Evolutionary conservation across 805 yeast species (phyloP).

Genomic region (Yamadazyma nakazawae): DNA sequence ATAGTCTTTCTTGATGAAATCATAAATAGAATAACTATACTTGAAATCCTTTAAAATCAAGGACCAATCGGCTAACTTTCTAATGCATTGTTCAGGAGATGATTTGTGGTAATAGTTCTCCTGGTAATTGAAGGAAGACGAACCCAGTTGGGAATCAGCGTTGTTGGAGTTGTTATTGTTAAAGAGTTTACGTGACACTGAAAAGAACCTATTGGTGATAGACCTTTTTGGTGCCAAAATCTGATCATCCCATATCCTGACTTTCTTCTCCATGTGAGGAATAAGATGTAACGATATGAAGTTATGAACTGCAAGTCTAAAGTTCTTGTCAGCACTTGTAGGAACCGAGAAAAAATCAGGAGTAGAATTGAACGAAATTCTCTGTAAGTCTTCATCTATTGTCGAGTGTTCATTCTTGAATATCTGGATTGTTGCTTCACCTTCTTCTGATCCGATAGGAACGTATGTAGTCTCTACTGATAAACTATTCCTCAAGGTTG

Average conservation of each 20-base stretch:
- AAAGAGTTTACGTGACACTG: constrained; percentile 59
- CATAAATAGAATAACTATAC: constrained; percentile 80
- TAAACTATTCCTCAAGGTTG: constrained; percentile 22
- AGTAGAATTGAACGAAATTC: constrained; percentile 23
- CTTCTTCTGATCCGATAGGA: constrained; percentile 12
- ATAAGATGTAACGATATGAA: constrained; percentile 50
- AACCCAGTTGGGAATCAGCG: constrained; percentile 10
- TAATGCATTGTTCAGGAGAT: constrained; percentile 66
- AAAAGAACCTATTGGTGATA: constrained; percentile 67
- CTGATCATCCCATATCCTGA: constrained; percentile 83
- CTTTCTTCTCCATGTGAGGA: constrained; percentile 83
- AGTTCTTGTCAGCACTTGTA: constrained; percentile 35
- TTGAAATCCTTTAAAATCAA: constrained; percentile 88
- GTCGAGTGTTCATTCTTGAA: constrained; percentile 33
- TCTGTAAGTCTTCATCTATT: constrained; percentile 49
- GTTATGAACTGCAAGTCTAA: constrained; percentile 43
- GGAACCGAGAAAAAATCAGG: constrained; percentile 23
- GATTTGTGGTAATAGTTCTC: constrained; percentile 59
- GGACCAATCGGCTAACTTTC: constrained; percentile 90
- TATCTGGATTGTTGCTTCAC: constrained; percentile 6
- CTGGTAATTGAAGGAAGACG: constrained; percentile 40
- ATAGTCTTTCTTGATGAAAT: constrained; percentile 73
- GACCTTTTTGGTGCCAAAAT: constrained; percentile 74
- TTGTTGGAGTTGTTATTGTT: constrained; percentile 26
- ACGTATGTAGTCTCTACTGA: constrained; percentile 26